Evolutionary conservation across 306 rosid species (phyloP).

Genomic region (Dalbergia oliveri): DNA sequence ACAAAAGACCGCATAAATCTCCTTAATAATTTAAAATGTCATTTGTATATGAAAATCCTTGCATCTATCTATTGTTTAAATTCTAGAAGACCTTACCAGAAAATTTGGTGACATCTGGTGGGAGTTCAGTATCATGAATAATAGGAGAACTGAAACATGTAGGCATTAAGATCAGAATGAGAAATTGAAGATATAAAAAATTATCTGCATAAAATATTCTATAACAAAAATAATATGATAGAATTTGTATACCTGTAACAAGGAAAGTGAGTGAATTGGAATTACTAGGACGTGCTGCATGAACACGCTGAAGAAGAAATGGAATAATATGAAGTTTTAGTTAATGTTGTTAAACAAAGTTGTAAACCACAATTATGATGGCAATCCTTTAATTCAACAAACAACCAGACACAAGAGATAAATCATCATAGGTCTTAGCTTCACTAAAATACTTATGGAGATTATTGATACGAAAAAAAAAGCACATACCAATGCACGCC

Average conservation of each 20-base stretch:
- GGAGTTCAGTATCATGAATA: slow-evolving; percentile 90
- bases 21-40: slow-evolving; percentile 29
- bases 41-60: neutral
- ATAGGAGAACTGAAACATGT: slow-evolving; percentile 75
- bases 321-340: slow-evolving; percentile 25
- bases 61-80: slow-evolving; percentile 17
- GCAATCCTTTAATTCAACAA: slow-evolving; percentile 17
- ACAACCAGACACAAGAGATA: slow-evolving; percentile 13
- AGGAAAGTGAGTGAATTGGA: slow-evolving; percentile 94
- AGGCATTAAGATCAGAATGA: slow-evolving; percentile 7
- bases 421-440: slow-evolving; percentile 19
- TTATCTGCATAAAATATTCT: slow-evolving; percentile 5
- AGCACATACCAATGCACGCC: slow-evolving; percentile 76
- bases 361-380: slow-evolving; percentile 2
- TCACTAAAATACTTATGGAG: neutral
- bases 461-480: neutral
- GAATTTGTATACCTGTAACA: slow-evolving; percentile 74
- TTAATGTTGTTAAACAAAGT: neutral
- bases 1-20: neutral
- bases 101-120: slow-evolving; percentile 97
- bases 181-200: slow-evolving; percentile 9
- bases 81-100: slow-evolving; percentile 66
- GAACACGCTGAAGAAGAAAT: slow-evolving; percentile 59
- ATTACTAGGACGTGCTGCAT: slow-evolving; percentile 78
- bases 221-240: slow-evolving; percentile 4